Conservation (phyloP, 23 red algal genomes). For the Gracilaria gracilis region DNA sequence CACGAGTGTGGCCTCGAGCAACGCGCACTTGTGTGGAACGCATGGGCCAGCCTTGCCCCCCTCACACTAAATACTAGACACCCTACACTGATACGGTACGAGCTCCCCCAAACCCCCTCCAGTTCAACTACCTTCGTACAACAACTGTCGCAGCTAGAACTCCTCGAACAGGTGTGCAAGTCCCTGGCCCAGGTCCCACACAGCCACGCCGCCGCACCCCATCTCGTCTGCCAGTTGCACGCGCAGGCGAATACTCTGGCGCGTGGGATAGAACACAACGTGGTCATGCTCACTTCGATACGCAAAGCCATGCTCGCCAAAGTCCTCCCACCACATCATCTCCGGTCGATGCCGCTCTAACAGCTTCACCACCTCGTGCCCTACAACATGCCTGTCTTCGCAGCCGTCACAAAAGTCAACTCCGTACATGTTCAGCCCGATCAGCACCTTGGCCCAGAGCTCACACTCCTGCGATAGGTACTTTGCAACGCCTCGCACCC, state of each 20-base stretch:
- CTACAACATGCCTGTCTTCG: constrained; percentile 19
- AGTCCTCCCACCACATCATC: constrained; percentile 30
- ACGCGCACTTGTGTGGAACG: no score
- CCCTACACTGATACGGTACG: no score
- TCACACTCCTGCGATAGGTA: constrained; percentile 36
- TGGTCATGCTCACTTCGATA: constrained; percentile 9
- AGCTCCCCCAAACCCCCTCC: no score
- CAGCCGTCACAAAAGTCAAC: constrained; percentile 25
- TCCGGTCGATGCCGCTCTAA: constrained; percentile 12
- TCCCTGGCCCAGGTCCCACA: constrained; percentile 55
- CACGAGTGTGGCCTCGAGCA: no score
- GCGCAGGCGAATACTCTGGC: constrained; percentile 31
- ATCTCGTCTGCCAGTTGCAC: neutral
- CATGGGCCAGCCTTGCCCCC: no score
- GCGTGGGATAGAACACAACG: constrained; percentile 44
- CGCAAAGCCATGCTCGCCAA: constrained; percentile 33
- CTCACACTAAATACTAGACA: no score
- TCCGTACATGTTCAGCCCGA: constrained; percentile 59
- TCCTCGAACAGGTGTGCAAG: constrained; percentile 50
- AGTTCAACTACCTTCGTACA: no score
- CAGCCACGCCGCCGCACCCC: constrained; percentile 40
- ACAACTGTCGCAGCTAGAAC: no score
- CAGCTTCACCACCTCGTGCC: constrained; percentile 26
- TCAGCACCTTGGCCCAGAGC: constrained; percentile 50
- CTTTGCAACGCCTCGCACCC: constrained; percentile 38